Evolutionary conservation across 805 yeast species (phyloP), one percentile per base, ranked within the genome.

Genomic region (Wickerhamomyces queroliae): DNA sequence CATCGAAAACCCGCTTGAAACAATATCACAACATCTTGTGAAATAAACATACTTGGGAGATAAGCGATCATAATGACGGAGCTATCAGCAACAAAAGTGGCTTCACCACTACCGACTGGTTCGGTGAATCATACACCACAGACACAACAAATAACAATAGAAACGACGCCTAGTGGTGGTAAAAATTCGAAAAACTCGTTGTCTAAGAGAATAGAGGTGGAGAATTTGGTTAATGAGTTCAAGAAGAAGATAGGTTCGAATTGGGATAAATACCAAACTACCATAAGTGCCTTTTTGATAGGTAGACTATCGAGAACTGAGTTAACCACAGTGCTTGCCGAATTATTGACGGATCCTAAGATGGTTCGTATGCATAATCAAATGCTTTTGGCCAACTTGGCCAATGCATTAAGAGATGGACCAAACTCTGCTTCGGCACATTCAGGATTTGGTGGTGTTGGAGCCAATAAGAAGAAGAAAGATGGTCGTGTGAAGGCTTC

Each of bases 241-340:
- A 90, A 86, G 47, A 71, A 71, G 38, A 70, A 73, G 43, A 61
- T 91, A 42, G 97, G 96, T 2, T 67, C 72, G 33, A 56, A 53
- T 35, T 91, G 99, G 99, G 91, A 83, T 45, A 74, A 72, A 42
- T 91, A 91, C 59, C 90, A 95, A 46, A 83, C 80, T 40, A 71
- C 86, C 5, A 72, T 93, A 19, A 79, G 91, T 37, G 65, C 75
- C 38, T 91, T 89, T 51, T 66, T 91, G 28, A 68, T 83, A 28
- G 96, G 96, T 5, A 83, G 80, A 56, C 66, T 89, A 16, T 83
- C 95, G 10, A 70, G 96, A 36, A 59, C 62, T 17, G 99, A 91
- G 60, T 67, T 91, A 40, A 76, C 78, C 44, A 64, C 67, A 12
- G 78, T 69, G 35, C 67, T 87, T 24, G 67, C 68, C 33, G 72